Conservation (phyloP, 768 basidiomycete species). For the Amanita subjunquillea region DNA sequence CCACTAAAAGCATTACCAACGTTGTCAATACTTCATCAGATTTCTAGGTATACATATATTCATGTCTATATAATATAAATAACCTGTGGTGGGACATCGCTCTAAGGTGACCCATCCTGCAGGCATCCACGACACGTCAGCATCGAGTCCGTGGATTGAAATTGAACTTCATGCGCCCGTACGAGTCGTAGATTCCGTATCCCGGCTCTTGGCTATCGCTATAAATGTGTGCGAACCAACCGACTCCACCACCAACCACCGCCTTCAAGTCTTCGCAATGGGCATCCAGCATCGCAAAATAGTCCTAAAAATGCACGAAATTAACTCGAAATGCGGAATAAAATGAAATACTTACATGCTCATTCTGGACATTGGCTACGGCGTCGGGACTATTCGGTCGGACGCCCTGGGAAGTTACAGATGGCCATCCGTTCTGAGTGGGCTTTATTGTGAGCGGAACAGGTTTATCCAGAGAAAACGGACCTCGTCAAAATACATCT, state of each 20-base stretch:
- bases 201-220: conserved; percentile 42
- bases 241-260: conserved; percentile 39
- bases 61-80: no score
- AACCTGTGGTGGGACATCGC: no score
- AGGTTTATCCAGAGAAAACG: not conserved
- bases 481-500: conserved; percentile 54
- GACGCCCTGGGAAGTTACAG: conserved; percentile 37
- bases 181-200: conserved; percentile 42
- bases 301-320: conserved; percentile 16
- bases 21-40: no score
- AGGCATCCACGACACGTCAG: not conserved
- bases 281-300: conserved; percentile 40
- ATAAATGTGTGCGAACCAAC: conserved; percentile 63
- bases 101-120: no score
- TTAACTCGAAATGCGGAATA: not conserved
- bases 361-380: conserved; percentile 36
- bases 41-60: no score
- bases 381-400: conserved; percentile 39
- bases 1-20: no score
- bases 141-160: conserved; percentile 44
- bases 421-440: conserved; percentile 55
- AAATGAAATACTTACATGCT: conserved; percentile 24
- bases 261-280: conserved; percentile 43
- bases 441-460: not conserved
- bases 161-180: conserved; percentile 34